These are phyloP conservation scores for Aspergillus sp. DNA, from an alignment of 2,329 filamentous ascomycete species.

Conservation along the genomic window DNA sequence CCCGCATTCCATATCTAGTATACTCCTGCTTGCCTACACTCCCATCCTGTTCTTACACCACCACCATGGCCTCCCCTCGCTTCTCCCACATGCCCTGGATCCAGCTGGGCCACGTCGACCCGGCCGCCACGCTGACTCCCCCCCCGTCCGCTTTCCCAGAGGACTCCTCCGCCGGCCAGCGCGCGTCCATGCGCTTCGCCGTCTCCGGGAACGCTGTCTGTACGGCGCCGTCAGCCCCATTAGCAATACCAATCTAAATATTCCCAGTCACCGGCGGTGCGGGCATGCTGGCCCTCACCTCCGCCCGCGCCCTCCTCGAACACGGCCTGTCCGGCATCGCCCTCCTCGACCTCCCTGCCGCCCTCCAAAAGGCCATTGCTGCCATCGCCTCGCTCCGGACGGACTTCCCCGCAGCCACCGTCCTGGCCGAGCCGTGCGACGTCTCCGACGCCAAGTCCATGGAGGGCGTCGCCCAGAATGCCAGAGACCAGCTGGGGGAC, in stretches of 20 bases:
- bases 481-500: constrained; percentile 34
- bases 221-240: constrained; percentile 6
- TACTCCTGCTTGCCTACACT: too few species aligned
- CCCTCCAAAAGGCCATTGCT: constrained; percentile 27
- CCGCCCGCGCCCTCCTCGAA: constrained; percentile 55
- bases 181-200: constrained; percentile 20
- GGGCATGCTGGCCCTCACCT: constrained; percentile 52
- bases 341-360: constrained; percentile 50
- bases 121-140: constrained; percentile 15
- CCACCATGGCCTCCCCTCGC: too few species aligned
- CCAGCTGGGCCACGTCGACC: constrained; percentile 12
- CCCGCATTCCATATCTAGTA: too few species aligned
- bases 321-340: constrained; percentile 52
- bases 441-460: constrained; percentile 43
- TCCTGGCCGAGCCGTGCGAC: constrained; percentile 48
- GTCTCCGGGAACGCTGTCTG: constrained; percentile 23
- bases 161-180: constrained; percentile 12
- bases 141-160: constrained; percentile 15
- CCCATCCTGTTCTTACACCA: too few species aligned
- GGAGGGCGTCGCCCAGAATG: constrained; percentile 6
- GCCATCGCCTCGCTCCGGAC: constrained; percentile 38
- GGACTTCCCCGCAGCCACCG: constrained; percentile 46
- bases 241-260: neutral
- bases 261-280: constrained; percentile 54
- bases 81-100: constrained; percentile 19